phyloP scores from a whole-genome alignment of 768 basidiomycete species.

The Mrakia gelida region DNA sequence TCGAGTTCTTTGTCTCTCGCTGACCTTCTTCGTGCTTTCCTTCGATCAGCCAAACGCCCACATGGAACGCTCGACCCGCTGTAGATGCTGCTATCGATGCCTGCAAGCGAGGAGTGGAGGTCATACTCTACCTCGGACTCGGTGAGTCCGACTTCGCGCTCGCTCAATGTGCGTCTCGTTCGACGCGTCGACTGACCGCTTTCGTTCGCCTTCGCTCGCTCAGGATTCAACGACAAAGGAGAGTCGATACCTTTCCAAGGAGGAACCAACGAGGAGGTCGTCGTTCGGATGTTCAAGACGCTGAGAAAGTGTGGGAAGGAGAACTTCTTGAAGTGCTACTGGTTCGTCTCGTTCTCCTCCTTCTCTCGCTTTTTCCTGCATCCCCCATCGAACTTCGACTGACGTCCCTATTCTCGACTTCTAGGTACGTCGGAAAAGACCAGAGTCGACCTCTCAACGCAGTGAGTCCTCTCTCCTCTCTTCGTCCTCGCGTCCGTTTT shows the following conservation, averaged over 20 bases:
- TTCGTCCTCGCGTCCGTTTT: not conserved
- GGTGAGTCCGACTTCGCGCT: conserved; percentile 42
- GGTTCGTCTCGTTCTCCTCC: conserved; percentile 33
- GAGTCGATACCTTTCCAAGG: conserved; percentile 65
- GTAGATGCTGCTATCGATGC: conserved; percentile 59
- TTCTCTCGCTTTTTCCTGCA: not conserved
- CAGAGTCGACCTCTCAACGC: conserved; percentile 63
- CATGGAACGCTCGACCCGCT: conserved; percentile 63
- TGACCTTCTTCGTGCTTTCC: not conserved
- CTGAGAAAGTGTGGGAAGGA: conserved; percentile 52
- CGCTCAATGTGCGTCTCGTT: too few relatives aligned
- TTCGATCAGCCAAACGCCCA: conserved; percentile 59
- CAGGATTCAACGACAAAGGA: conserved; percentile 54
- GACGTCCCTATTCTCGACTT: conserved; percentile 51
- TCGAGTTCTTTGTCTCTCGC: not conserved
- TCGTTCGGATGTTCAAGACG: conserved; percentile 55
- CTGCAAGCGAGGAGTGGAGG: conserved; percentile 58
- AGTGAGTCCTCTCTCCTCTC: conserved; percentile 41
- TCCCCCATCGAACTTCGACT: conserved; percentile 36
- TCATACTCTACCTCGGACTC: conserved; percentile 59
- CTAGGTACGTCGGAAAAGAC: conserved; percentile 50
- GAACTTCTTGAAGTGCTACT: conserved; percentile 47
- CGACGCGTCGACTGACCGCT: not conserved
- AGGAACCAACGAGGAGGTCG: conserved; percentile 68
- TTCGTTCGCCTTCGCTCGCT: not conserved